Evolutionary conservation across 1,139 yeast species (phyloP), one percentile per base, ranked within the genome.

Genomic region (Blastobotrys arbuscula): DNA sequence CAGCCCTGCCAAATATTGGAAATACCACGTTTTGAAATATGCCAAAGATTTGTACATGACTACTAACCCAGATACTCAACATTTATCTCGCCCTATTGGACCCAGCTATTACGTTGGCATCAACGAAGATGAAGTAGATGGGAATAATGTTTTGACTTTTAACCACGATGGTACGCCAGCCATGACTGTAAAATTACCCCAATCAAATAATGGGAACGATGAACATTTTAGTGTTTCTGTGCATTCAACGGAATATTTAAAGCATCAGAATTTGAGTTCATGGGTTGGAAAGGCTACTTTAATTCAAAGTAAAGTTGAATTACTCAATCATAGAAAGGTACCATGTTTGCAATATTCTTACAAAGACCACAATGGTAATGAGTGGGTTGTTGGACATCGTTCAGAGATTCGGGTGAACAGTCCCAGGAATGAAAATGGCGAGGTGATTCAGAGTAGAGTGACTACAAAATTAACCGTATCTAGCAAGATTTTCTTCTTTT

Each of bases 11-110:
- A 31, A 37, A 30, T 55, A 52, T 47, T 61, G 62, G 61, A 59
- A 58, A 41, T 62, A 62, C 48, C 61, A 60, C 45, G 57, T 60
- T 39, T 54, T 61, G 43, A 62, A 62, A 45, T 61, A 59, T 47
- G 53, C 62, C 36, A 59, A 59, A 42, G 66, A 62, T 46, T 45
- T 61, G 38, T 62, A 62, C 45, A 42, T 62, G 52, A 60, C 64
- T 2, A 62, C 66, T 12, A 61, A 58, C 40, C 66, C 66, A 1
- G 65, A 61, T 47, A 45, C 57, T 9, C 52, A 50, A 24, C 64
- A 62, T 48, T 30, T 60, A 23, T 44, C 53, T 21, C 51, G 59
- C 30, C 60, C 57, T 2, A 55, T 53, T 13, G 66, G 60, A 1
- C 64, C 65, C 1, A 58, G 62, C 21, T 61, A 58, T 45, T 62